Conservation (phyloP, 1,139 yeast species). For the Scheffersomyces quercinus region DNA sequence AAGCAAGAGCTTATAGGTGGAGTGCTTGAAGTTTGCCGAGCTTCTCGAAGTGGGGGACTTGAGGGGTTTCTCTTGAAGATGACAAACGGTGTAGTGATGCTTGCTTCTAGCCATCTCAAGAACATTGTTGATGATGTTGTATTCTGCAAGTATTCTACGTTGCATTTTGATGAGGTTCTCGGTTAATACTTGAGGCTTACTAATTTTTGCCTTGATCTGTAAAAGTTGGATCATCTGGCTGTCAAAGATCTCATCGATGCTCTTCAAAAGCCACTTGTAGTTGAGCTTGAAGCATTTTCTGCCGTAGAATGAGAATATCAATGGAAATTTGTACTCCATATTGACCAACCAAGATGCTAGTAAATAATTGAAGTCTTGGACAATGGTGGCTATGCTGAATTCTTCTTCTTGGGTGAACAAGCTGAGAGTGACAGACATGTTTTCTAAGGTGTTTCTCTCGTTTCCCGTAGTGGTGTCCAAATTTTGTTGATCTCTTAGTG, state of each 20-base stretch:
- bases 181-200: constrained; percentile 4
- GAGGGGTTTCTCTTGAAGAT: too few species aligned
- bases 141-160: constrained; percentile 7
- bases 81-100: constrained; percentile 1
- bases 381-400: constrained; percentile 13
- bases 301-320: constrained; percentile 39
- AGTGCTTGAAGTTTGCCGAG: too few species aligned
- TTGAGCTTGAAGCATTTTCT: constrained; percentile 28
- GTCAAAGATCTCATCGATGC: constrained; percentile 11
- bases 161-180: constrained; percentile 12
- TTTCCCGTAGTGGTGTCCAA: constrained; percentile 5
- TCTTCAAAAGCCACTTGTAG: constrained; percentile 16
- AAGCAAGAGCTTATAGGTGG: too few species aligned
- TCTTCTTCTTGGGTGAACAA: constrained; percentile 9
- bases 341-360: constrained; percentile 29
- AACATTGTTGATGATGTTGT: constrained; percentile 10
- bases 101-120: constrained; percentile 8
- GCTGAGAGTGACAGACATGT: constrained; percentile 12
- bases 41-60: too few species aligned
- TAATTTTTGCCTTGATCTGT: neutral
- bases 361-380: constrained; percentile 28
- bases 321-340: constrained; percentile 33
- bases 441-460: constrained; percentile 6
- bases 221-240: constrained; percentile 2
- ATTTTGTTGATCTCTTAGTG: constrained; percentile 10